Base-by-base conservation (phyloP, 2,329 filamentous ascomycete species). In the Fusarium napiforme region DNA sequence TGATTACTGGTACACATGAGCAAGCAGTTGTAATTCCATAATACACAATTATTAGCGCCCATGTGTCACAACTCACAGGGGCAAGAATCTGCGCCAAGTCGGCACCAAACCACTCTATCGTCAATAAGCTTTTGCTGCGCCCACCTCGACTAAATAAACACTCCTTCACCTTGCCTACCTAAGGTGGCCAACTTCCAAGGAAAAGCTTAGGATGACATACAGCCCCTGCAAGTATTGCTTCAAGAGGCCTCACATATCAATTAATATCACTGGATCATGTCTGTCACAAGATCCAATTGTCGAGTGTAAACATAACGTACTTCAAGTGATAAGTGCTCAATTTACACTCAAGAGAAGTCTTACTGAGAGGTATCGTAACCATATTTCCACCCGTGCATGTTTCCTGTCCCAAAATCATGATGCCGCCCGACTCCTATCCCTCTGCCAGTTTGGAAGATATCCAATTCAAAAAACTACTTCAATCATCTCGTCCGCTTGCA, bases 111-210 rank as follows among this genome's bases (percentile, higher is more conserved):
- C 59, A 75, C 71, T 78, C 39, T 78, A 78, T 78, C 71, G 53
- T 45, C 64, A 69, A 75, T 76, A 78, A 78, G 76, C 76, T 78
- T 69, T 71, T 74, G 62, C 75, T 77, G 64, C 73, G 75, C 75
- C 75, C 72, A 67, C 72, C 62, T 65, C 50, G 30, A 50, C 47
- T 50, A 47, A 60, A 60, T 71, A 57, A 53, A 60, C 56, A 23
- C 36, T 59, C 23, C 52, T 26, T 59, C 49, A 58, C 55, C 37
- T 47, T 47, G 52, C 47, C 32, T n/a, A 47, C 4, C 8, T 28
- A 7, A 21, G 12, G 18, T 46, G 47, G 39, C 64, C 65, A 65
- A 42, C 43, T 52, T 66, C 66, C 60, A 61, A 71, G 37, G 34
- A 65, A 23, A 71, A 67, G 56, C 68, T 36, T 36, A 30, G 39